Conservation (phyloP, 139 green algal genomes). For the Chlamydomonas applanata region DNA sequence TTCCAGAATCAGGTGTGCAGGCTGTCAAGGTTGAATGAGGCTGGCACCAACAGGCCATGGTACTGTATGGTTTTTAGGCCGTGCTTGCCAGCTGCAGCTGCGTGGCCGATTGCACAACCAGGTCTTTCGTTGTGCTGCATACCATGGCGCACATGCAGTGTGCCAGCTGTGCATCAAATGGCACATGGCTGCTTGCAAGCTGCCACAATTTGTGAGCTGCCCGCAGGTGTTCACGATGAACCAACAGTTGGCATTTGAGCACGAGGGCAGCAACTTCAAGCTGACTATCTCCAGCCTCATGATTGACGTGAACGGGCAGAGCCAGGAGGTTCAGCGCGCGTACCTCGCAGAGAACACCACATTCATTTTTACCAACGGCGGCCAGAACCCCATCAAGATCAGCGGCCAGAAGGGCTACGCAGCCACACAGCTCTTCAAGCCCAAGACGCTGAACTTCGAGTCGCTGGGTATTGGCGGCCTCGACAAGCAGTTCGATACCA, state of each 20-base stretch:
- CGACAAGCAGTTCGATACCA: constrained; percentile 94
- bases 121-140: too few species aligned
- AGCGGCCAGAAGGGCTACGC: constrained; percentile 69
- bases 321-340: constrained; percentile 31
- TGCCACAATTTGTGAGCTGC: too few species aligned
- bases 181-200: too few species aligned
- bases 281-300: constrained; percentile 61
- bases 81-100: too few species aligned
- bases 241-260: constrained; percentile 90
- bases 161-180: too few species aligned
- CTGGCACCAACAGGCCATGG: not conserved
- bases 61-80: too few species aligned
- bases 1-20: constrained; percentile 65
- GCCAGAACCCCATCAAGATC: constrained; percentile 72
- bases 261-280: constrained; percentile 78
- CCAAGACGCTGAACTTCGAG: constrained; percentile 94
- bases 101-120: too few species aligned
- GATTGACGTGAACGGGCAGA: constrained; percentile 29
- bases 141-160: too few species aligned
- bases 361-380: constrained; percentile 72
- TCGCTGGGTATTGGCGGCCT: constrained; percentile 96
- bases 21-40: too few species aligned
- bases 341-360: constrained; percentile 54
- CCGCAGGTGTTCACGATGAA: constrained; percentile 71
- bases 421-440: constrained; percentile 91